phyloP scores from a whole-genome alignment of 352 stramenopile genomes.

The Pythium periplocum region DNA sequence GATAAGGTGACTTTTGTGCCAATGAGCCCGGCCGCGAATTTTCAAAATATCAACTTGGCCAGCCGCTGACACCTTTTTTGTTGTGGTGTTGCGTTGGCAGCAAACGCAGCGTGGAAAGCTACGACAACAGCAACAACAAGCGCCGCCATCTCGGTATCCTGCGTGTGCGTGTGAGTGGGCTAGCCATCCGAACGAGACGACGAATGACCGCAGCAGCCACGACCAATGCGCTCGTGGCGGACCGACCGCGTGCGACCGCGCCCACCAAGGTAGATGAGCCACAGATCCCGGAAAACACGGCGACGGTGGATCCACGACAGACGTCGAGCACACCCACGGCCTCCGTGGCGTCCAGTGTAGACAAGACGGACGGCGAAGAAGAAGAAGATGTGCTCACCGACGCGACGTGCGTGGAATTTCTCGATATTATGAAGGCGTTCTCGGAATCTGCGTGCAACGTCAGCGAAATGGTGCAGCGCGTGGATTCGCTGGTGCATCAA shows the following conservation, averaged over 20 bases:
- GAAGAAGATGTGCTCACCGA: slow-evolving; percentile 9
- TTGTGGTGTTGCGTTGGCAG: slow-evolving; percentile 21
- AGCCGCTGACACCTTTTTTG: slow-evolving; percentile 2
- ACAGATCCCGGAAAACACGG: too few relatives aligned
- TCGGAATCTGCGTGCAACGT: slow-evolving; percentile 22
- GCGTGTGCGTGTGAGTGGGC: too few relatives aligned
- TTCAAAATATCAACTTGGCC: too few relatives aligned
- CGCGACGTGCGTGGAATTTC: slow-evolving; percentile 24
- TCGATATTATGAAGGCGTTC: slow-evolving; percentile 32
- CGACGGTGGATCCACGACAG: too few relatives aligned
- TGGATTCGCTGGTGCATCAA: slow-evolving; percentile 29
- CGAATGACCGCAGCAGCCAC: too few relatives aligned
- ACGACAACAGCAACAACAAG: slow-evolving; percentile 13
- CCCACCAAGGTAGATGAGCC: too few relatives aligned
- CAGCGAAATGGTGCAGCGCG: slow-evolving; percentile 26
- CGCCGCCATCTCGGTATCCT: slow-evolving; percentile 3
- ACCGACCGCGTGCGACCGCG: too few relatives aligned
- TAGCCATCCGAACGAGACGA: too few relatives aligned
- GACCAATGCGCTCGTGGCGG: too few relatives aligned
- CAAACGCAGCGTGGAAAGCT: slow-evolving; percentile 1
- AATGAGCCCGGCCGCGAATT: too few relatives aligned
- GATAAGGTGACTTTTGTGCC: too few relatives aligned
- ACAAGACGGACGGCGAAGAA: neutral
- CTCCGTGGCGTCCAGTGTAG: neutral
- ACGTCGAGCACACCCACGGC: too few relatives aligned